Base-by-base conservation (phyloP, 257 asterid genomes). In the Lantana camara region DNA sequence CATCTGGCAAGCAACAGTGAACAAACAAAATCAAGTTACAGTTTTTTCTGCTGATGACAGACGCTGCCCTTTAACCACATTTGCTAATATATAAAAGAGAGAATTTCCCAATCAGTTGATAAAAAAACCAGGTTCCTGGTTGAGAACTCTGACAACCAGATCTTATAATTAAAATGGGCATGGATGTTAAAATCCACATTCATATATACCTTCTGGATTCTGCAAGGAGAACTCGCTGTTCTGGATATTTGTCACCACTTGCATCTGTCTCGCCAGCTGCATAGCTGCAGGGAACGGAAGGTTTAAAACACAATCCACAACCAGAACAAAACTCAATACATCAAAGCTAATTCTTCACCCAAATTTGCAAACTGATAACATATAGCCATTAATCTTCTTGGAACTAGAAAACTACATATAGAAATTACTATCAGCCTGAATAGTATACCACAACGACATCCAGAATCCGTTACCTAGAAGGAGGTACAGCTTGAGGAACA, bases 161-260 rank as follows among this genome's bases (percentile, higher is more conserved):
- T n/a, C n/a, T n/a, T n/a, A n/a, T n/a, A n/a, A n/a, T n/a, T n/a
- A n/a, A n/a, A n/a, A n/a, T n/a, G n/a, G n/a, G n/a, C n/a, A n/a
- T n/a, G n/a, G n/a, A 32, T 30, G 55, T 30, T n/a, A 35, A 35
- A 47, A 49, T 35, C 58, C 24, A 47, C 16, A 41, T 35, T n/a
- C n/a, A n/a, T 51, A n/a, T 63, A 46, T 71, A 90, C 98, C 98
- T 93, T 73, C 81, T 85, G 38, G 96, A 82, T 82, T 87, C 91
- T 40, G 76, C 64, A 72, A 91, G 88, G 61, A 77, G 86, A 51
- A 88, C 85, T 67, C 64, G 82, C 51, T 89, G 94, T 73, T 89
- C 91, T 13, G 76, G 79, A 75, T 7, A 63, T 75, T 60, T 76
- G 13, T 77, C 90, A 9, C 75, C 77, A 68, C 24, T 73, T 47